Evolutionary conservation across 2,329 filamentous ascomycete species (phyloP).

Genomic region (Talaromyces islandicus): DNA sequence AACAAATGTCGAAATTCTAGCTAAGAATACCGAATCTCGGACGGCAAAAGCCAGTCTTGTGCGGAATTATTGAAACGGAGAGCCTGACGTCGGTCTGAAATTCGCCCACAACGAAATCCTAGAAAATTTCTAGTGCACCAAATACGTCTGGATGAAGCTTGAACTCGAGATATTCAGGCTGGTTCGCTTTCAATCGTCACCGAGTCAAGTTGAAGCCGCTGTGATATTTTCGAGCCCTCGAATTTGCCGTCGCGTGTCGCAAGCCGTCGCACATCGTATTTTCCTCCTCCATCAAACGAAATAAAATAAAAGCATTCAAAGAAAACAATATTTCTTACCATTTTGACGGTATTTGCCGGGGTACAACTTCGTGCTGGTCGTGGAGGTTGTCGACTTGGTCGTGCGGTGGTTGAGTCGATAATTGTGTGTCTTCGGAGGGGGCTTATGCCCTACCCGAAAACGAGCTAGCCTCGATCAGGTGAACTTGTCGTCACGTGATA

Average conservation of each 20-base stretch:
- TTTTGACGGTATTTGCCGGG: conserved; percentile 43
- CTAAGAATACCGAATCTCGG: neutral
- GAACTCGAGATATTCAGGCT: neutral
- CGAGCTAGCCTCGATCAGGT: conserved; percentile 5
- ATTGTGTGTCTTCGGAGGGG: conserved; percentile 24
- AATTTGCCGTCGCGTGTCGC: neutral
- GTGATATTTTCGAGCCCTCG: neutral
- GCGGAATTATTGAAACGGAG: neutral
- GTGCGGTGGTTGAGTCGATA: conserved; percentile 1
- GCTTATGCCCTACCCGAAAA: conserved; percentile 37
- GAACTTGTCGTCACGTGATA: neutral
- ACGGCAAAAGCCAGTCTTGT: neutral
- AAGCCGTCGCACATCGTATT: neutral
- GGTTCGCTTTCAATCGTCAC: neutral
- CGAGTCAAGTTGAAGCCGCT: neutral
- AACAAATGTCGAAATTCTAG: neutral
- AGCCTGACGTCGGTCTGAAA: neutral
- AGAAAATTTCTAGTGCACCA: neutral
- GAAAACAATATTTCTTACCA: conserved; percentile 31
- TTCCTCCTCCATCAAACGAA: conserved; percentile 16
- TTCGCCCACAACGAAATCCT: neutral
- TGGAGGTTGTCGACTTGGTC: conserved; percentile 22
- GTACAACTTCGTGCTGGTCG: conserved; percentile 35
- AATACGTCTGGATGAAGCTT: neutral
- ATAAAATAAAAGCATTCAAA: conserved; percentile 11